These are phyloP conservation scores for Cryptosporidium parvum DNA, from an alignment of 169 alveolate species.

Conservation along the genomic window DNA sequence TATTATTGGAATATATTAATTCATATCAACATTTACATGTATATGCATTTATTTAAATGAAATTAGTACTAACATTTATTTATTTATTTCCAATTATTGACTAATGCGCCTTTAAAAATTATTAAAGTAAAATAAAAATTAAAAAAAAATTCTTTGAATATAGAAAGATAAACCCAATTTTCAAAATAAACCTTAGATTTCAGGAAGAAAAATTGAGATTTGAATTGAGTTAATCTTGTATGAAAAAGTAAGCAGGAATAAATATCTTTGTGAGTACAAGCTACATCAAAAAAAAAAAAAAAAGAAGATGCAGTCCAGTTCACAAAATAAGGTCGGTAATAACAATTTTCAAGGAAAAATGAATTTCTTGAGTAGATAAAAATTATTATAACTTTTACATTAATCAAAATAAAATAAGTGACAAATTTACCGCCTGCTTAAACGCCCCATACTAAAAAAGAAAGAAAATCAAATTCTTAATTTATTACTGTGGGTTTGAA, in stretches of 20 bases:
- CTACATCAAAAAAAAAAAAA: background rate
- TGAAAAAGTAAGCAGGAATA: background rate
- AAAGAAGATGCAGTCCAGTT: background rate
- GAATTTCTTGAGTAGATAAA: background rate
- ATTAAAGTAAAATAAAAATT: background rate
- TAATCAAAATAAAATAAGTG: background rate
- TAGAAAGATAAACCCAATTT: background rate
- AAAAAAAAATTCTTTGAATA: background rate
- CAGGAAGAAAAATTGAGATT: background rate
- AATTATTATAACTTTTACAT: background rate
- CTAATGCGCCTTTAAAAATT: background rate
- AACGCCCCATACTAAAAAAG: slow-evolving; percentile 3
- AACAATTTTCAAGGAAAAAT: background rate
- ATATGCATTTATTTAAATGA: background rate
- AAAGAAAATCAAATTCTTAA: background rate
- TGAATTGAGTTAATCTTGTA: background rate
- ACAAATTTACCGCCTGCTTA: slow-evolving; percentile 26
- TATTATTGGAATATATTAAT: background rate
- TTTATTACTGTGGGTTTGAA: slow-evolving; percentile 18
- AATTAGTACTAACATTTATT: background rate
- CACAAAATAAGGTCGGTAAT: background rate
- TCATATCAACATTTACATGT: background rate
- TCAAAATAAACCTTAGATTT: background rate
- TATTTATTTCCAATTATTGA: background rate
- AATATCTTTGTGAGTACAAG: background rate